These are phyloP conservation scores for Hyphopichia homilentoma DNA, from an alignment of 805 yeast genomes.

Conservation along the genomic window DNA sequence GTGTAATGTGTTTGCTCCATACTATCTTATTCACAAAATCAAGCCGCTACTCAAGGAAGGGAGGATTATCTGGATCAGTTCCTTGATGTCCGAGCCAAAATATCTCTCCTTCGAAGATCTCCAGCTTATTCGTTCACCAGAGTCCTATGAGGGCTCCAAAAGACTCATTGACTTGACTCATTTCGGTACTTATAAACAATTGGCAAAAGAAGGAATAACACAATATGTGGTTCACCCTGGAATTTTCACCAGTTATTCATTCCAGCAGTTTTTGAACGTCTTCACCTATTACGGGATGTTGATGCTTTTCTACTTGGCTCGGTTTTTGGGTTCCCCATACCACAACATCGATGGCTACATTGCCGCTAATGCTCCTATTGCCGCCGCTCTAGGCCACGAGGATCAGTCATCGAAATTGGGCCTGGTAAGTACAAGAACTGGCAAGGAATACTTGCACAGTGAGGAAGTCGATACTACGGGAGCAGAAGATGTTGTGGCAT, in stretches of 20 bases:
- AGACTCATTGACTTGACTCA: conserved; percentile 82
- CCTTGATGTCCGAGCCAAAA: conserved; percentile 75
- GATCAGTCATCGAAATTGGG: conserved; percentile 57
- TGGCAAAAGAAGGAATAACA: conserved; percentile 50
- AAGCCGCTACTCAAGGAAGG: conserved; percentile 56
- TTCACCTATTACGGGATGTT: conserved; percentile 86
- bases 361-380: conserved; percentile 83
- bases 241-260: conserved; percentile 80
- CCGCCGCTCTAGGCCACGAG: conserved; percentile 48
- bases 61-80: conserved; percentile 78
- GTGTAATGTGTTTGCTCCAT: conserved; percentile 96
- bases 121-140: conserved; percentile 58
- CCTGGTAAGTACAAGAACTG: conserved; percentile 64
- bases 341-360: conserved; percentile 85
- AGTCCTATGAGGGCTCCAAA: conserved; percentile 90
- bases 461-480: conserved; percentile 62
- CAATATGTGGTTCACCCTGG: conserved; percentile 93
- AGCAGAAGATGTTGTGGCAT: conserved; percentile 59
- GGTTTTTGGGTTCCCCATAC: conserved; percentile 80
- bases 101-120: conserved; percentile 72
- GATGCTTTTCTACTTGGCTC: conserved; percentile 74
- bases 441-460: conserved; percentile 58
- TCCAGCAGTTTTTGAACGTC: conserved; percentile 68
- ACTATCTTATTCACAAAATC: conserved; percentile 71
- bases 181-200: conserved; percentile 55